These are phyloP conservation scores for Gastrolobium bilobum DNA, from an alignment of 306 rosid genomes.

Conservation along the genomic window DNA sequence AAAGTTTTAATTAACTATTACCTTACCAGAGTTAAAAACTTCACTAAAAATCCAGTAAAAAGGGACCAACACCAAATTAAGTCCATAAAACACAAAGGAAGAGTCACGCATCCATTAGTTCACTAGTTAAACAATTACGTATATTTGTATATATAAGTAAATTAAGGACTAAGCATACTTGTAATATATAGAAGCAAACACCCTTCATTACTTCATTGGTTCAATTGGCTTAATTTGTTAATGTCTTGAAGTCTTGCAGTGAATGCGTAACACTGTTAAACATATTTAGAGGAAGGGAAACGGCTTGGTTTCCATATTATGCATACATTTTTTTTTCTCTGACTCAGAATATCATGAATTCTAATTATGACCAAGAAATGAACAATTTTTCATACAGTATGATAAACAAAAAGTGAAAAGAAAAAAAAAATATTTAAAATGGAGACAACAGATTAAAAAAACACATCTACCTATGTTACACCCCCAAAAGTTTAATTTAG, in stretches of 20 bases:
- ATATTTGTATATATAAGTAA: neutral
- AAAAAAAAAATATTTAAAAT: conserved; percentile 7
- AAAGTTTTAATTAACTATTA: no score
- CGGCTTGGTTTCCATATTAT: no score
- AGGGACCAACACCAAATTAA: neutral
- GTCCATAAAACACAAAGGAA: neutral
- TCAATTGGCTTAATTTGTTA: neutral
- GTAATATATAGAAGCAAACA: neutral
- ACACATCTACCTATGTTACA: conserved; percentile 38
- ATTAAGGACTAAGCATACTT: neutral
- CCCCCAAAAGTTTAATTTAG: conserved; percentile 20
- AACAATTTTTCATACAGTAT: conserved; percentile 41
- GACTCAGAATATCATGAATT: conserved; percentile 32
- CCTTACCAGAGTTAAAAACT: no score
- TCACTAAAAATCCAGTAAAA: neutral
- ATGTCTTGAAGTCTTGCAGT: neutral
- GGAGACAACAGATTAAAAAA: neutral
- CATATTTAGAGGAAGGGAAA: neutral
- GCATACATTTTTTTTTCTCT: neutral
- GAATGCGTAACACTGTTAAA: neutral
- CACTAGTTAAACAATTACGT: neutral
- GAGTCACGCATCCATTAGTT: neutral
- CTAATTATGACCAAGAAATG: conserved; percentile 36
- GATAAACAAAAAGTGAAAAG: neutral
- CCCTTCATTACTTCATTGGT: neutral